Evolutionary conservation across 2,329 filamentous ascomycete genomes (phyloP), one percentile per base, ranked within the genome.

Genomic region (Paecilomyces niveus): DNA sequence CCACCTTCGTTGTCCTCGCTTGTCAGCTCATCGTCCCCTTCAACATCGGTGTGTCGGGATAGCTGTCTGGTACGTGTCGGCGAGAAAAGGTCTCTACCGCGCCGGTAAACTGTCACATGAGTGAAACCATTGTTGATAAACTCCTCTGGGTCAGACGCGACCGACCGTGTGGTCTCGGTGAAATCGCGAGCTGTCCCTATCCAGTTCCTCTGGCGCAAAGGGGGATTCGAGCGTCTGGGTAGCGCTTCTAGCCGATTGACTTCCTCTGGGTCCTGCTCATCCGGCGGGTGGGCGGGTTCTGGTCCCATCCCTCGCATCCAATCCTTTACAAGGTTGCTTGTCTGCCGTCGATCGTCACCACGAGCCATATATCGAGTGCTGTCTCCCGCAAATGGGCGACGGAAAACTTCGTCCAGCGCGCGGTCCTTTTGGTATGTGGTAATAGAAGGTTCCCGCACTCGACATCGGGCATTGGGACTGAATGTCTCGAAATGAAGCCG

Each of bases 391-490:
- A 89, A 90, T 0, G 86, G 85, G 18, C 84, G 80, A 61, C 90
- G 83, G 71, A 97, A 97, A 0, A 97, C 91, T 69, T 97, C 92
- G 64, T 96, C 93, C 22, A 97, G 77, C 7, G 91, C 92, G 56
- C 86, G 87, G 65, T 97, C 92, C 68, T 97, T 96, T 66, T 93
- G 89, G 67, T 89, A 93, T 1, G 92, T 94, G 35, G 89, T 86
- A 56, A 96, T 85, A 0, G 92, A 97, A 60, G 92, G 92, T 70
- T 96, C 92, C 52, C 91, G 85, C 26, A 92, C 80, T 18, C 90
- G 82, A 35, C 71, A 68, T 8, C 69, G 68, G 57, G 85, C 70
- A 61, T 81, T 85, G 15, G 89, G 89, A 66, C 88, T 92, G 71
- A 95, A 94, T 6, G 92, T 76, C 29, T 84, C 85, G 6, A 82